Conservation (phyloP, 495 filamentous ascomycete species). For the Daldinia childiae region DNA sequence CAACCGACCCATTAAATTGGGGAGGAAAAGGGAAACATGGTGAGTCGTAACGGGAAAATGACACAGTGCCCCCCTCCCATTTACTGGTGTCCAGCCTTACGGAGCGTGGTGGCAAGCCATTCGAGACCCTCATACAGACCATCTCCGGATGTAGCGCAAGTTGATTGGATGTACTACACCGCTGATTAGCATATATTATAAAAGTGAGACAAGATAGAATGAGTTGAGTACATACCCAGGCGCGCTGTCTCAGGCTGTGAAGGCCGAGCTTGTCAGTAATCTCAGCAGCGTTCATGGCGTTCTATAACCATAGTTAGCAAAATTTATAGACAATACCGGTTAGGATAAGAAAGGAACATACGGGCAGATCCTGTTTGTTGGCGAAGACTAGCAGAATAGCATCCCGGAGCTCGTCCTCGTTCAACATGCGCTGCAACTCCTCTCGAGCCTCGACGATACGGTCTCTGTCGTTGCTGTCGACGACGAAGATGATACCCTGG, state of each 20-base stretch:
- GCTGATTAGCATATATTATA: slow-evolving; percentile 36
- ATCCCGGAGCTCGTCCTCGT: slow-evolving; percentile 98
- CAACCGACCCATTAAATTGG: slow-evolving; percentile 58
- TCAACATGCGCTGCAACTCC: slow-evolving; percentile 99
- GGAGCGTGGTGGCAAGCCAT: slow-evolving; percentile 96
- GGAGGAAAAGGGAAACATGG: slow-evolving; percentile 44
- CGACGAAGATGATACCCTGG: slow-evolving; percentile 99
- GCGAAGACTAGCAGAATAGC: slow-evolving; percentile 97
- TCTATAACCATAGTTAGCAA: slow-evolving; percentile 61
- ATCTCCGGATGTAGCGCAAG: slow-evolving; percentile 98
- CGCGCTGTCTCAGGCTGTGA: slow-evolving; percentile 95
- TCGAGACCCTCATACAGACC: slow-evolving; percentile 99
- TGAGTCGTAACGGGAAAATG: slow-evolving; percentile 38
- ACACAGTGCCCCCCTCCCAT: slow-evolving; percentile 38
- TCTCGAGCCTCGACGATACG: slow-evolving; percentile 98
- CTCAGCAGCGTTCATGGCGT: slow-evolving; percentile 99
- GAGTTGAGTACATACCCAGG: slow-evolving; percentile 75
- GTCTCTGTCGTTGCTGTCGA: slow-evolving; percentile 99
- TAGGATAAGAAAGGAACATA: slow-evolving; percentile 58
- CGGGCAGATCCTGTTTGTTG: slow-evolving; percentile 99
- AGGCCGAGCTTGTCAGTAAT: slow-evolving; percentile 99
- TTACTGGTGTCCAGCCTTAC: slow-evolving; percentile 89
- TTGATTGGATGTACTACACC: slow-evolving; percentile 96
- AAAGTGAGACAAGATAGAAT: slow-evolving; percentile 9
- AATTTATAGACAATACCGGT: background rate